Evolutionary conservation across 2,329 filamentous ascomycete species (phyloP).

Genomic region (Diaporthe sp.): DNA sequence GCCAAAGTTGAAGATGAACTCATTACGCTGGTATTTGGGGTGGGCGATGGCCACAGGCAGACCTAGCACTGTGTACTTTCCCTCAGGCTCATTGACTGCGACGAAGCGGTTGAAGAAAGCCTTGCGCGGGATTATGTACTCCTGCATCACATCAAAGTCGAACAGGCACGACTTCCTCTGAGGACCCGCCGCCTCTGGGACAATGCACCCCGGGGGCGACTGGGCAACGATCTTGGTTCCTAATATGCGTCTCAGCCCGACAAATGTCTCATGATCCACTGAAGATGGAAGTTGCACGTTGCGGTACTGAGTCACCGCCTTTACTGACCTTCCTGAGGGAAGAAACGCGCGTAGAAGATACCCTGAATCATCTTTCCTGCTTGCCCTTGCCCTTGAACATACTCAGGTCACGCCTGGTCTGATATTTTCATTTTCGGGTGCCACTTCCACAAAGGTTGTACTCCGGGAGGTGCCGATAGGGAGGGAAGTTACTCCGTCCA

Average conservation of each 20-base stretch:
- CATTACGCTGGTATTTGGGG: constrained; percentile 87
- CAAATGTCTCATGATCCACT: neutral
- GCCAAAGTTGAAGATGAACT: constrained; percentile 99
- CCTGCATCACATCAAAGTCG: constrained; percentile 87
- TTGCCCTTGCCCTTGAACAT: constrained; percentile 31
- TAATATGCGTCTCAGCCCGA: constrained; percentile 48
- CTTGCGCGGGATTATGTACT: constrained; percentile 95
- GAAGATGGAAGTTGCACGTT: neutral
- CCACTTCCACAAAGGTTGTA: neutral
- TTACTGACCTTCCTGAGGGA: constrained; percentile 71
- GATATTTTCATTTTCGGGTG: neutral
- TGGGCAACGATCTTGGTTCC: constrained; percentile 75
- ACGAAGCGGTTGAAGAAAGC: constrained; percentile 95
- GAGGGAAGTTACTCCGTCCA: neutral
- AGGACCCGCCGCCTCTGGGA: constrained; percentile 56
- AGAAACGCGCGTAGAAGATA: constrained; percentile 79
- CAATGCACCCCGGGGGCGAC: constrained; percentile 73
- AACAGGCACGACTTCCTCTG: constrained; percentile 73
- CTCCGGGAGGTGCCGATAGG: neutral
- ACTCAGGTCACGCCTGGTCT: neutral
- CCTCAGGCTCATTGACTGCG: constrained; percentile 79
- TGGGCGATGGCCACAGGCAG: constrained; percentile 91
- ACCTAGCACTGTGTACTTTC: constrained; percentile 83
- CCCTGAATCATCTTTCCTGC: constrained; percentile 72
- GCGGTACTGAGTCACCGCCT: neutral